Evolutionary conservation across 352 stramenopile species (phyloP).

Genomic region (Globisporangium acanthophoron): DNA sequence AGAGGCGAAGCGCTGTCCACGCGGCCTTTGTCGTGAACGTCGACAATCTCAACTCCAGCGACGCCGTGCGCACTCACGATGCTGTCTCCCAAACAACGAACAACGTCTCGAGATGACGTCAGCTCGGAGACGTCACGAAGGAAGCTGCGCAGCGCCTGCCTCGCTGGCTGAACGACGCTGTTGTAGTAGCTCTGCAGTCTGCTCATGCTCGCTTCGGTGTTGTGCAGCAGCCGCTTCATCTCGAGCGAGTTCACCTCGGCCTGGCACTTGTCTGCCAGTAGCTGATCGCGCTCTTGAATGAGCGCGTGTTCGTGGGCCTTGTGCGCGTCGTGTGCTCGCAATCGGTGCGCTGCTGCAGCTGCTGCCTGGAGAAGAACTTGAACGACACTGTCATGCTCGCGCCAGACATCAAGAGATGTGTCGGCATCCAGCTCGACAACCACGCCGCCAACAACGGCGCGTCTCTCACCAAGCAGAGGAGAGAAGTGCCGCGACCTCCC

Average conservation of each 20-base stretch:
- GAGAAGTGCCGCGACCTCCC: neutral
- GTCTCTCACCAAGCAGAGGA: neutral
- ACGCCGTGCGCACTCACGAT: conserved; percentile 4
- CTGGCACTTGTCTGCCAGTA: conserved; percentile 8
- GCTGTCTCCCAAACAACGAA: neutral
- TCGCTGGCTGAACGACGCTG: neutral
- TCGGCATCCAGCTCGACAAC: neutral
- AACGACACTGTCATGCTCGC: neutral
- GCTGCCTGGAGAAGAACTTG: neutral
- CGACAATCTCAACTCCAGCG: neutral
- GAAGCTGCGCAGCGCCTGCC: neutral
- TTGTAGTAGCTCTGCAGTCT: neutral
- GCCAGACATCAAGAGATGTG: neutral
- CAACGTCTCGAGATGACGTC: neutral
- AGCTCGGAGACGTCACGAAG: conserved; percentile 3
- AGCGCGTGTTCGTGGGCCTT: neutral
- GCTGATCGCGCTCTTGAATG: neutral
- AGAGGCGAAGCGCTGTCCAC: neutral
- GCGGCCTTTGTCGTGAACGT: neutral
- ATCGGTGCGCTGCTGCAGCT: neutral
- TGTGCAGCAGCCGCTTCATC: conserved; percentile 13
- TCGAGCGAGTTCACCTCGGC: conserved; percentile 13
- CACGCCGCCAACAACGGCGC: neutral
- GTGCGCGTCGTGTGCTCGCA: neutral
- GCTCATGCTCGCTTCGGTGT: conserved; percentile 3